Evolutionary conservation across 495 filamentous ascomycete genomes (phyloP).

Genomic region (Friedmanniomyces endolithicus): DNA sequence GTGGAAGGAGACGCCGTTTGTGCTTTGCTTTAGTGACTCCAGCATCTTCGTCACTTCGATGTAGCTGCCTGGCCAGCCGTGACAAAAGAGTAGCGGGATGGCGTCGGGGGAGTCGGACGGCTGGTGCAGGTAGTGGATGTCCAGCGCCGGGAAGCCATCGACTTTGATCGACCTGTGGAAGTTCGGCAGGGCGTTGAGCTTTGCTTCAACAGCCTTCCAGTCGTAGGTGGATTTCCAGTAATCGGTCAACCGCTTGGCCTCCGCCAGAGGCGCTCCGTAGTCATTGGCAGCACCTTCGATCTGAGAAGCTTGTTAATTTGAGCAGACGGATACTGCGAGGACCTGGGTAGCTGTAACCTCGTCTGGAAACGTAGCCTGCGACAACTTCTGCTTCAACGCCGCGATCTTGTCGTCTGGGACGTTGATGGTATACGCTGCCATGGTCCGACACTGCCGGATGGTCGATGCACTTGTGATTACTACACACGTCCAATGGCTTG

Average conservation of each 20-base stretch:
- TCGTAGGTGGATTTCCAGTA: slow-evolving; percentile 38
- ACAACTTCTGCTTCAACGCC: slow-evolving; percentile 31
- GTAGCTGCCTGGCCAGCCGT: slow-evolving; percentile 48
- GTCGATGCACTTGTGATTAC: no score
- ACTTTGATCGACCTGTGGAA: slow-evolving; percentile 23
- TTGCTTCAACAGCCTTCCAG: slow-evolving; percentile 27
- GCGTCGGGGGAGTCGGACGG: slow-evolving; percentile 19
- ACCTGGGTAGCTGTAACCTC: slow-evolving; percentile 3
- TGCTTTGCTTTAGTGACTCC: slow-evolving; percentile 36
- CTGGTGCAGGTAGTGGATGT: slow-evolving; percentile 32
- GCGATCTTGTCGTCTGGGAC: slow-evolving; percentile 31
- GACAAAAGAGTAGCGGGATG: slow-evolving; percentile 30
- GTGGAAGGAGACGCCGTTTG: slow-evolving; percentile 47
- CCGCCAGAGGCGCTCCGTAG: slow-evolving; percentile 38
- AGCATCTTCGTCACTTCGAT: slow-evolving; percentile 54
- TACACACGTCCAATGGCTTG: no score
- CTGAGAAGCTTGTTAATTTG: slow-evolving; percentile 16
- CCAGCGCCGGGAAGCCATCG: slow-evolving; percentile 27
- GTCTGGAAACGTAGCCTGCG: slow-evolving; percentile 30
- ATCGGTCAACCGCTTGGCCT: slow-evolving; percentile 38
- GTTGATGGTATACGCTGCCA: slow-evolving; percentile 27
- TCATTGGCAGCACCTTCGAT: slow-evolving; percentile 29
- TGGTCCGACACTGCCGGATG: background rate
- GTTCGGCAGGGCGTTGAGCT: slow-evolving; percentile 31
- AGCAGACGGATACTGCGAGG: no score